These are phyloP conservation scores for Malus hybrid DNA, from an alignment of 331 rosid genomes.

Conservation along the genomic window DNA sequence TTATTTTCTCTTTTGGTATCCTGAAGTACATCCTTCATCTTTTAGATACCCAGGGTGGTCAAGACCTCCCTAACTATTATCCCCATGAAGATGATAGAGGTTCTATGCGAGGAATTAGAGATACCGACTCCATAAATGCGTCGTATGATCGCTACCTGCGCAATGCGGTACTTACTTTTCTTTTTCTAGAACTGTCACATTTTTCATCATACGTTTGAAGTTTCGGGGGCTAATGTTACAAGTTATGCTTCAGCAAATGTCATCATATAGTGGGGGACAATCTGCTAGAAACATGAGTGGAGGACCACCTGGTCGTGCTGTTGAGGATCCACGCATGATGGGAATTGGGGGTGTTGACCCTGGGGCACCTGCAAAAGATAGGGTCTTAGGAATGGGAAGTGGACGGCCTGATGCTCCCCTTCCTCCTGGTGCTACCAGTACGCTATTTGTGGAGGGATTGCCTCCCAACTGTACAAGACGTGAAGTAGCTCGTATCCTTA, in stretches of 20 bases:
- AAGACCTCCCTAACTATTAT: slow-evolving; percentile 59
- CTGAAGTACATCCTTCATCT: slow-evolving; percentile 25
- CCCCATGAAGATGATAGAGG: slow-evolving; percentile 80
- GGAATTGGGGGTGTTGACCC: slow-evolving; percentile 58
- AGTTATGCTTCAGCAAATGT: slow-evolving; percentile 52
- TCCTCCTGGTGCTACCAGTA: slow-evolving; percentile 91
- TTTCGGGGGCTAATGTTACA: slow-evolving; percentile 21
- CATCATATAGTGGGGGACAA: slow-evolving; percentile 69
- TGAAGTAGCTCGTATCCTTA: slow-evolving; percentile 99
- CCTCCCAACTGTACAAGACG: slow-evolving; percentile 85
- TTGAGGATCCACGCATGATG: slow-evolving; percentile 55
- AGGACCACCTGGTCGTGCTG: slow-evolving; percentile 45
- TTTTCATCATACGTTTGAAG: not conserved
- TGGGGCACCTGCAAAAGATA: slow-evolving; percentile 52
- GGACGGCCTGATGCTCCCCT: slow-evolving; percentile 72
- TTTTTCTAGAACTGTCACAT: not conserved
- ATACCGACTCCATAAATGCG: slow-evolving; percentile 87
- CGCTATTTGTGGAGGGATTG: slow-evolving; percentile 92
- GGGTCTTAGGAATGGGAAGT: slow-evolving; percentile 45
- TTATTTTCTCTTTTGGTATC: slow-evolving; percentile 7
- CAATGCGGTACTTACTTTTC: slow-evolving; percentile 55
- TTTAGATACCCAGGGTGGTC: slow-evolving; percentile 63
- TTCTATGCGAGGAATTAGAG: slow-evolving; percentile 62
- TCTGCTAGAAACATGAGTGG: slow-evolving; percentile 61
- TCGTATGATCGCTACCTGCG: slow-evolving; percentile 92